Evolutionary conservation across 306 rosid species (phyloP).

Genomic region (Castanospermum australe): DNA sequence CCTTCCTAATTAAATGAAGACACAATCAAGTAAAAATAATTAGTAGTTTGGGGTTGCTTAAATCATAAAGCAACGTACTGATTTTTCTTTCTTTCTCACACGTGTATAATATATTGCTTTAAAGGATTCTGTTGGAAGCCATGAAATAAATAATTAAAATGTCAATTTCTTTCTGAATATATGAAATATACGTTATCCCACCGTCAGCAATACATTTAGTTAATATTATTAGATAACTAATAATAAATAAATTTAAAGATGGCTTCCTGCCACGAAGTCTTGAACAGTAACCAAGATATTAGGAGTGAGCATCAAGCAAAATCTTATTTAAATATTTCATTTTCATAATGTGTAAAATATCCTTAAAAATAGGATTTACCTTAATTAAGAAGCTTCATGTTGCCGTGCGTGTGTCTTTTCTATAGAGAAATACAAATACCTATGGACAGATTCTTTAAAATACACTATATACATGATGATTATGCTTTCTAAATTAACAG

Average conservation of each 20-base stretch:
- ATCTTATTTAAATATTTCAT: constrained; percentile 12
- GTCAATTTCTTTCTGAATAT: constrained; percentile 2
- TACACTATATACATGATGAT: neutral
- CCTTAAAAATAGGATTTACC: neutral
- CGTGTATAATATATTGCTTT: neutral
- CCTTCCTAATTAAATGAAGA: constrained; percentile 46
- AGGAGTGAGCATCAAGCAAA: constrained; percentile 15
- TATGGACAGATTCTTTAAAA: neutral
- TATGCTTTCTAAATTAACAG: neutral
- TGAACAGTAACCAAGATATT: neutral
- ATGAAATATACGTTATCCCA: constrained; percentile 35
- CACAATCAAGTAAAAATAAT: constrained; percentile 40
- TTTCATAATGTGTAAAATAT: neutral
- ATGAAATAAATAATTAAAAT: constrained; percentile 30
- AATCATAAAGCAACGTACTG: constrained; percentile 41
- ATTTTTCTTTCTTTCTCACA: constrained; percentile 45
- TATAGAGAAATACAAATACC: neutral
- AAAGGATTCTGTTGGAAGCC: constrained; percentile 43
- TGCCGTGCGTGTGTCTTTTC: neutral
- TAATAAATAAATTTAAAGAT: neutral
- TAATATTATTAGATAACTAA: neutral
- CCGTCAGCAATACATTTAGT: constrained; percentile 31
- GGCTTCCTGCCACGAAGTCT: constrained; percentile 11
- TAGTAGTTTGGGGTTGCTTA: constrained; percentile 39
- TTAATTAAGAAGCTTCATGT: neutral